Evolutionary conservation across 2,329 filamentous ascomycete genomes (phyloP).

Genomic region (Colletotrichum musicola): DNA sequence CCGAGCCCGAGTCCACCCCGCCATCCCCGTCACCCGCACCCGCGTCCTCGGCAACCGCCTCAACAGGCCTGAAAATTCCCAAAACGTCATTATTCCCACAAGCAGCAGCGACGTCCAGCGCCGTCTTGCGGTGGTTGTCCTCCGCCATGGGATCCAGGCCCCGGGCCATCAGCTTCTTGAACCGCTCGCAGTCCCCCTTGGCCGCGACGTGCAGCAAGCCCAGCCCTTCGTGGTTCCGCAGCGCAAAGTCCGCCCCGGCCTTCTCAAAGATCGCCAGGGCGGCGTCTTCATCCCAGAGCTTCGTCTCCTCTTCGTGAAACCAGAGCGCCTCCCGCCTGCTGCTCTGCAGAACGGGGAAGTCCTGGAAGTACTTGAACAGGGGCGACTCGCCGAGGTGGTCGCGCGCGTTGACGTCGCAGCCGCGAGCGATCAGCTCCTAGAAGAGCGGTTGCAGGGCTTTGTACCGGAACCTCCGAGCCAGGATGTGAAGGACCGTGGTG

Average conservation of each 20-base stretch:
- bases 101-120: slow-evolving; percentile 51
- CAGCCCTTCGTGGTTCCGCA: slow-evolving; percentile 43
- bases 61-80: slow-evolving; percentile 44
- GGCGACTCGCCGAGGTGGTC: slow-evolving; percentile 44
- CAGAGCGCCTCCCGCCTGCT: background rate
- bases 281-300: background rate
- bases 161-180: slow-evolving; percentile 43
- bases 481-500: slow-evolving; percentile 42
- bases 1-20: background rate
- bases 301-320: background rate
- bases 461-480: slow-evolving; percentile 27
- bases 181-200: slow-evolving; percentile 37
- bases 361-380: slow-evolving; percentile 38
- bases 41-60: background rate
- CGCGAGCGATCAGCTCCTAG: slow-evolving; percentile 32
- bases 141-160: slow-evolving; percentile 48
- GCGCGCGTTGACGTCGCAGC: slow-evolving; percentile 43
- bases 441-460: slow-evolving; percentile 35
- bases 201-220: slow-evolving; percentile 48
- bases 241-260: slow-evolving; percentile 45
- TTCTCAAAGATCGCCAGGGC: slow-evolving; percentile 36
- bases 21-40: background rate
- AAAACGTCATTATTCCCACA: slow-evolving; percentile 45
- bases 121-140: slow-evolving; percentile 46
- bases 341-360: background rate